phyloP scores from a whole-genome alignment of 2,329 filamentous ascomycete genomes.

The Pseudocercospora musae region DNA sequence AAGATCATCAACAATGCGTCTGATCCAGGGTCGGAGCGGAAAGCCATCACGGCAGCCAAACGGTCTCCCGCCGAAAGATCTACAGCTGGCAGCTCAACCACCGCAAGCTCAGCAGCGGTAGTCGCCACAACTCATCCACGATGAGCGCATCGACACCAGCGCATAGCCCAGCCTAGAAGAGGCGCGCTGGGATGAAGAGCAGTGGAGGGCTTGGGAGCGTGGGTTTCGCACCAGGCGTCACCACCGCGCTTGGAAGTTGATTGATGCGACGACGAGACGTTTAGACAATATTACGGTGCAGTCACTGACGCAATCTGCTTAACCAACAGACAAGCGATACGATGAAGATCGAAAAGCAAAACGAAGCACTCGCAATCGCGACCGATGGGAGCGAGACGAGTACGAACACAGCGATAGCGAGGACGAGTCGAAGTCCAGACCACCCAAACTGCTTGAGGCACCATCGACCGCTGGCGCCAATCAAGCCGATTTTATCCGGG shows the following conservation, averaged over 20 bases:
- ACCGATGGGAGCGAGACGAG: slow-evolving; percentile 34
- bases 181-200: slow-evolving; percentile 15
- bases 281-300: slow-evolving; percentile 11
- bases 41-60: slow-evolving; percentile 16
- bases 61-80: background rate
- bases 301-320: slow-evolving; percentile 20
- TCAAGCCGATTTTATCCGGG: slow-evolving; percentile 31
- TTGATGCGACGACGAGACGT: slow-evolving; percentile 11
- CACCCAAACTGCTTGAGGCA: slow-evolving; percentile 36
- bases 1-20: background rate
- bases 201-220: slow-evolving; percentile 1
- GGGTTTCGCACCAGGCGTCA: background rate
- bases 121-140: slow-evolving; percentile 10
- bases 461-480: slow-evolving; percentile 21
- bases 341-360: slow-evolving; percentile 32
- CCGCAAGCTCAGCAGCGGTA: background rate
- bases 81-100: background rate
- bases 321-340: slow-evolving; percentile 29
- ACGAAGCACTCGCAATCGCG: slow-evolving; percentile 28
- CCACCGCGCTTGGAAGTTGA: slow-evolving; percentile 11
- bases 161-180: slow-evolving; percentile 15
- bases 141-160: slow-evolving; percentile 18
- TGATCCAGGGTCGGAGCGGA: background rate
- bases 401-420: slow-evolving; percentile 35
- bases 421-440: slow-evolving; percentile 31